These are phyloP conservation scores for Apiospora rasikravindrae DNA, from an alignment of 2,329 filamentous ascomycete genomes.

Conservation along the genomic window DNA sequence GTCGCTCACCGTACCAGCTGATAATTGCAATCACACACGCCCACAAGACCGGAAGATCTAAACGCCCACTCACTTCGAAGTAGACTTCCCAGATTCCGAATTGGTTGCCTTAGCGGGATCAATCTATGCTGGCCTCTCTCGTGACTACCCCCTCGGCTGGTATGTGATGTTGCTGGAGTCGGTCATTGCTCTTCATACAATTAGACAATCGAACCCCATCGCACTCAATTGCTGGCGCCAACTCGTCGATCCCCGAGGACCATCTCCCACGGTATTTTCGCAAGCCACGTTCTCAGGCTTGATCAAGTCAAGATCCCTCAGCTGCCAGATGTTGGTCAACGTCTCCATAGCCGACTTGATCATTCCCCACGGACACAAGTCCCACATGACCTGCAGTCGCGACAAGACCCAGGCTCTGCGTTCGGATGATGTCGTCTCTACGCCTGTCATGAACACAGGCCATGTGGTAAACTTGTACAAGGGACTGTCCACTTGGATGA, in stretches of 20 bases:
- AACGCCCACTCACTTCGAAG: no score
- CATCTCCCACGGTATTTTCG: not conserved
- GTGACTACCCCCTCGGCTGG: not conserved
- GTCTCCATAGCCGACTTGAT: slow-evolving; percentile 56
- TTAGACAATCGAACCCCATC: slow-evolving; percentile 52
- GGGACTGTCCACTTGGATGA: slow-evolving; percentile 52
- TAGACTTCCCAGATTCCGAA: no score
- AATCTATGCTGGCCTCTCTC: not conserved
- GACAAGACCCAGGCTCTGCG: slow-evolving; percentile 58
- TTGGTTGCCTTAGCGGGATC: not conserved
- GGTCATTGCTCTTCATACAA: slow-evolving; percentile 42
- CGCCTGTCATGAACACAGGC: slow-evolving; percentile 63
- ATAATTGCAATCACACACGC: no score
- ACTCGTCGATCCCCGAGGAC: slow-evolving; percentile 17
- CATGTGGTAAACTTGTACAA: slow-evolving; percentile 66
- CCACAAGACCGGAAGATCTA: no score
- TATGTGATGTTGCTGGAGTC: not conserved
- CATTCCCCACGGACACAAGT: slow-evolving; percentile 56
- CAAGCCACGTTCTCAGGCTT: slow-evolving; percentile 21
- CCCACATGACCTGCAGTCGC: slow-evolving; percentile 50
- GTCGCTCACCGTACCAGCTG: not conserved
- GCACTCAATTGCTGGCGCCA: slow-evolving; percentile 51
- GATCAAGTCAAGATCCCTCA: slow-evolving; percentile 42
- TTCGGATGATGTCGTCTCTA: slow-evolving; percentile 53
- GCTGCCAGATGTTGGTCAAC: slow-evolving; percentile 52